A percentile compares a stretch with the other conserved stretches of the same genome.
Evolutionary conservation across 2,329 filamentous ascomycete species (phyloP).

Genomic region (Fusarium albosuccineum): DNA sequence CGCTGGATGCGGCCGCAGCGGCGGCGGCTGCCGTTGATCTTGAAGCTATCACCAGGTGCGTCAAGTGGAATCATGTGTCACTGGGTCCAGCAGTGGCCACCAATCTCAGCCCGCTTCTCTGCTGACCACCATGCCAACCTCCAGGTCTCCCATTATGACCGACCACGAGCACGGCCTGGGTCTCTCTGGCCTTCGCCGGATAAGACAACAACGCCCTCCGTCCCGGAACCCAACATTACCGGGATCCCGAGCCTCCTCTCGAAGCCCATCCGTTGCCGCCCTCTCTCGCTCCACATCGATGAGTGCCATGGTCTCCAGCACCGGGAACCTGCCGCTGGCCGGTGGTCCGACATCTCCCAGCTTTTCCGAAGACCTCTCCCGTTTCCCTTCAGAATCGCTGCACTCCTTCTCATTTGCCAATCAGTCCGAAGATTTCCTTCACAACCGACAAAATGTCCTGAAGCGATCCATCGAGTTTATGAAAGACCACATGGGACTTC

Average conservation of each 20-base stretch:
- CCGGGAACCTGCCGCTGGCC: conserved; percentile 66
- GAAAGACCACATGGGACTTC: conserved; percentile 90
- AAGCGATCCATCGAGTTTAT: conserved; percentile 97
- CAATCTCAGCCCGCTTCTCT: conserved; percentile 29
- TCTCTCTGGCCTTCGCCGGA: conserved; percentile 88
- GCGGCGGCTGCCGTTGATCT: conserved; percentile 69
- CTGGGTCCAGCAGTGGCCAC: conserved; percentile 30
- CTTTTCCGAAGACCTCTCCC: conserved; percentile 88
- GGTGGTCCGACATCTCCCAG: conserved; percentile 79
- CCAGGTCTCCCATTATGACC: conserved; percentile 82
- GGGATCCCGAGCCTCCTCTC: conserved; percentile 71
- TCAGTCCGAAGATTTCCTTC: conserved; percentile 91
- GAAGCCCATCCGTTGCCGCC: conserved; percentile 67
- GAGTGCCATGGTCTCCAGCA: conserved; percentile 72
- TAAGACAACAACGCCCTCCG: conserved; percentile 83
- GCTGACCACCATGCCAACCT: conserved; percentile 47
- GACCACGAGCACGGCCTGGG: conserved; percentile 91
- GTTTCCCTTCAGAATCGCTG: conserved; percentile 94
- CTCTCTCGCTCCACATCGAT: conserved; percentile 79
- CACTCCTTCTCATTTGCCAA: conserved; percentile 99
- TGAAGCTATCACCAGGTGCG: conserved; percentile 80
- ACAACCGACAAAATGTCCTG: conserved; percentile 91
- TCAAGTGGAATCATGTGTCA: conserved; percentile 41
- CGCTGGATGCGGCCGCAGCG: conserved; percentile 79
- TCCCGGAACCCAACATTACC: conserved; percentile 75